phyloP scores from a whole-genome alignment of 805 yeast species.

The Metschnikowia sp. region DNA sequence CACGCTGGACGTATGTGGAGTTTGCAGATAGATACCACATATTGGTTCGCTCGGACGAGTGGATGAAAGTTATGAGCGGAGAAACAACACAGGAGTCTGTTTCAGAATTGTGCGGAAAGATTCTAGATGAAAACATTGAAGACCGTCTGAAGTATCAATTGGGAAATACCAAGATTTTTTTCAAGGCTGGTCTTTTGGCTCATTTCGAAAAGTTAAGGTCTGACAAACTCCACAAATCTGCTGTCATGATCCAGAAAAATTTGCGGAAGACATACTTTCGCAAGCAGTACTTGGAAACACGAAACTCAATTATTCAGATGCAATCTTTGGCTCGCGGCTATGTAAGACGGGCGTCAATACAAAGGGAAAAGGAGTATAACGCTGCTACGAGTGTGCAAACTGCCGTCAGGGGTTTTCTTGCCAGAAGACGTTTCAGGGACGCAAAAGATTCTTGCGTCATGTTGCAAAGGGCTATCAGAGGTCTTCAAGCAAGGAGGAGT shows the following conservation, averaged over 20 bases:
- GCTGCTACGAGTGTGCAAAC: conserved; percentile 78
- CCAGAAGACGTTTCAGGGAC: conserved; percentile 37
- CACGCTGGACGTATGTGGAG: conserved; percentile 92
- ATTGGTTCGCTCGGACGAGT: conserved; percentile 66
- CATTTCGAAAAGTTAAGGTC: conserved; percentile 81
- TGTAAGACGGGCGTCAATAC: conserved; percentile 52
- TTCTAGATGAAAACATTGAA: conserved; percentile 61
- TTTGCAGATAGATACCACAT: conserved; percentile 88
- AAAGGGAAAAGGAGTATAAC: conserved; percentile 49
- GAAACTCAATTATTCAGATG: conserved; percentile 48
- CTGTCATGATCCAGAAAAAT: conserved; percentile 81
- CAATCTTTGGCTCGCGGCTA: conserved; percentile 68
- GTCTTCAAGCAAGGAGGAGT: conserved; percentile 51
- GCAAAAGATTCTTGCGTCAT: conserved; percentile 37
- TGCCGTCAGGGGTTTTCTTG: conserved; percentile 50
- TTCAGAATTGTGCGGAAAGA: conserved; percentile 61
- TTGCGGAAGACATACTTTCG: conserved; percentile 65
- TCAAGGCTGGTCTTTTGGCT: conserved; percentile 96
- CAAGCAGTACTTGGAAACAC: conserved; percentile 52
- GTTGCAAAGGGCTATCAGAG: conserved; percentile 49
- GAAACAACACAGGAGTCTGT: conserved; percentile 54
- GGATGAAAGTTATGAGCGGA: conserved; percentile 56
- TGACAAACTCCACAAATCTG: conserved; percentile 72
- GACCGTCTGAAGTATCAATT: conserved; percentile 74
- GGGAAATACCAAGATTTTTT: conserved; percentile 91